Base-by-base conservation (phyloP, 225 moss, liverwort and hornwort species). In the Neckera pumila region DNA sequence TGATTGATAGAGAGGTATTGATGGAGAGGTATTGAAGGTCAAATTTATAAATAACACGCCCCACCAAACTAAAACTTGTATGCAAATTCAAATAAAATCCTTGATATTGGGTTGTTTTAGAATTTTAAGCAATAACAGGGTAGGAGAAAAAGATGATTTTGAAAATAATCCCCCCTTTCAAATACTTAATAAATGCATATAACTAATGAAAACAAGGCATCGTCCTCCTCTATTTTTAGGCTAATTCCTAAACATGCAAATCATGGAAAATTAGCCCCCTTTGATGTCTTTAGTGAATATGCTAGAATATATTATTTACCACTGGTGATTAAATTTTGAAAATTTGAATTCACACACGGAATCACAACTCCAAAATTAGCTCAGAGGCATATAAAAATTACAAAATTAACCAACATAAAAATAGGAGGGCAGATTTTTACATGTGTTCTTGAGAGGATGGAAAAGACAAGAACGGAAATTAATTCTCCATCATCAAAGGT, bases 371-470 rank as follows among this genome's bases (percentile, higher is more conserved):
- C 3, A 0, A 38, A 38, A 7, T 26, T 26, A 26, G 4, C 7
- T 14, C n/a, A n/a, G n/a, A n/a, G n/a, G n/a, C n/a, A n/a, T 15
- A 42, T 26, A 71, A 42, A 42, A 42, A 9, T 71, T 42, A 71
- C 5, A 40, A 70, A 25, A 40, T 40, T 25, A 40, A 0, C 4
- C 8, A 70, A n/a, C 0, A 0, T 1, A 2, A 38, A 38, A 69
- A 38, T 23, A 38, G 8, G 6, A 5, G 11, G 23, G 2, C 1
- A 40, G 2, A 25, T 0, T 70, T 40, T 25, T 4, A 38, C 12
- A 23, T 70, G 25, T 25, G 0, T 70, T 38, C 3, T 0, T 0
- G n/a, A 70, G 14, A 40, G 1, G 4, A 11, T 40, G 1, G 25
- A 6, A 40, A 70, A 67, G 7, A 67, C 0, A 0, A n/a, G 12